Conservation (phyloP, 2,329 filamentous ascomycete genomes). For the Trichoderma endophyticum region DNA sequence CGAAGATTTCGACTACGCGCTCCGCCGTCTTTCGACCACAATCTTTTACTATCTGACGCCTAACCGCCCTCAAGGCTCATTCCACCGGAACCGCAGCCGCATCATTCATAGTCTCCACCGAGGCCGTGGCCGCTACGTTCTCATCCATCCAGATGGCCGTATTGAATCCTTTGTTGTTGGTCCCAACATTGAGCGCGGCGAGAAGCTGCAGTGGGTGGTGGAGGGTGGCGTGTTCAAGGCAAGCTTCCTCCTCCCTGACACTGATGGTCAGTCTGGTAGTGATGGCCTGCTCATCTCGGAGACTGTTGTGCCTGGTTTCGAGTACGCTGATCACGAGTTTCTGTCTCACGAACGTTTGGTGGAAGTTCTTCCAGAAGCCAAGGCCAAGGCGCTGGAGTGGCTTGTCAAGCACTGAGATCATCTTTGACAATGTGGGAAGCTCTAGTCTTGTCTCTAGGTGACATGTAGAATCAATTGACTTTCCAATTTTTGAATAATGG, state of each 20-base stretch:
- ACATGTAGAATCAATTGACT: background rate
- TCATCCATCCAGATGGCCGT: constrained; percentile 56
- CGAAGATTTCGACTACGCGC: constrained; percentile 37
- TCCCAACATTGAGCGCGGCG: constrained; percentile 52
- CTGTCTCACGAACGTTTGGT: constrained; percentile 49
- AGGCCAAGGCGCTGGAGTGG: constrained; percentile 48
- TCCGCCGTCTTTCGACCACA: constrained; percentile 54
- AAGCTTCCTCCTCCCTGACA: constrained; percentile 51
- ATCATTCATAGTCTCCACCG: constrained; percentile 65
- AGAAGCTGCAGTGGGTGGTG: constrained; percentile 66
- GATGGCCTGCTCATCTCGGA: constrained; percentile 63
- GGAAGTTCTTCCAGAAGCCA: constrained; percentile 50
- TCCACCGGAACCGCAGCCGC: constrained; percentile 60
- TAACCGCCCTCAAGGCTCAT: constrained; percentile 51
- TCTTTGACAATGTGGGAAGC: background rate
- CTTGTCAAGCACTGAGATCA: constrained; percentile 32
- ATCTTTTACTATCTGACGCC: constrained; percentile 66
- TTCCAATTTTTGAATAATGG: background rate
- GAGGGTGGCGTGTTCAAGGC: constrained; percentile 66
- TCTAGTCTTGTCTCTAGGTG: background rate
- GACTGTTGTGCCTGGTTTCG: constrained; percentile 66
- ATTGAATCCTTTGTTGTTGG: constrained; percentile 66
- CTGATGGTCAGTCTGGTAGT: constrained; percentile 34
- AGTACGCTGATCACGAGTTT: constrained; percentile 66
- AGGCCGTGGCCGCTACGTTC: constrained; percentile 60